phyloP scores from a whole-genome alignment of 257 asterid genomes.

The Lithospermum erythrorhizon region DNA sequence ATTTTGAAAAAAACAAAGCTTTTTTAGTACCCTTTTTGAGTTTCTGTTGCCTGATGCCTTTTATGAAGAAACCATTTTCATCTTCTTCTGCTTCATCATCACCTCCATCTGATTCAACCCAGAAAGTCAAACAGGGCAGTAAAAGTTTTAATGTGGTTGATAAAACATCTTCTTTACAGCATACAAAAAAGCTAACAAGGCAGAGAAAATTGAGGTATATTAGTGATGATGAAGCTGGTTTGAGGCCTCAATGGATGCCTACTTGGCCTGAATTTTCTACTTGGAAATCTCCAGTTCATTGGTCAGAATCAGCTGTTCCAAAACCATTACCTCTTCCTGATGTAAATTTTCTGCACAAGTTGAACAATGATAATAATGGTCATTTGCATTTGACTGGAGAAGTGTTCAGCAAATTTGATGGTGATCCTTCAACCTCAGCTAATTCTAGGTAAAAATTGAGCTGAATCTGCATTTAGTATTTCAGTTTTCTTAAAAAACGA shows the following conservation, averaged over 20 bases:
- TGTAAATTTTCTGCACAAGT: slow-evolving; percentile 22
- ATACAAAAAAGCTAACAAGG: slow-evolving; percentile 31
- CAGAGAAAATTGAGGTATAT: slow-evolving; percentile 42
- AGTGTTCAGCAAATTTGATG: slow-evolving; percentile 11
- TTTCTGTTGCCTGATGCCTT: slow-evolving; percentile 26
- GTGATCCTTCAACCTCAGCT: slow-evolving; percentile 4
- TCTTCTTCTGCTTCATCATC: slow-evolving; percentile 14
- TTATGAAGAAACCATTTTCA: slow-evolving; percentile 40
- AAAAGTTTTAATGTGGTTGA: background rate
- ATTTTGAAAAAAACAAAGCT: too few species aligned
- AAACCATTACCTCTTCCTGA: slow-evolving; percentile 70
- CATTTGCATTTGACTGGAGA: background rate
- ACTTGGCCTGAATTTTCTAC: slow-evolving; percentile 40
- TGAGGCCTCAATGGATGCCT: slow-evolving; percentile 42
- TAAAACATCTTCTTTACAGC: background rate
- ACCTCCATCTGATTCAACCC: slow-evolving; percentile 20
- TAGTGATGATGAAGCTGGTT: slow-evolving; percentile 43
- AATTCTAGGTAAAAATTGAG: background rate
- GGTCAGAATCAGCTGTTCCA: slow-evolving; percentile 65
- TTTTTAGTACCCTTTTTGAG: background rate
- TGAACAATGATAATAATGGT: background rate
- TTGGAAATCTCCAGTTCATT: slow-evolving; percentile 22
- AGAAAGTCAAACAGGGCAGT: slow-evolving; percentile 17
- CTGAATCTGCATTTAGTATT: slow-evolving; percentile 23
- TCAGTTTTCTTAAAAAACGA: background rate